Evolutionary conservation across 2,329 filamentous ascomycete genomes (phyloP).

Genomic region (Ophiocordyceps sinensis): DNA sequence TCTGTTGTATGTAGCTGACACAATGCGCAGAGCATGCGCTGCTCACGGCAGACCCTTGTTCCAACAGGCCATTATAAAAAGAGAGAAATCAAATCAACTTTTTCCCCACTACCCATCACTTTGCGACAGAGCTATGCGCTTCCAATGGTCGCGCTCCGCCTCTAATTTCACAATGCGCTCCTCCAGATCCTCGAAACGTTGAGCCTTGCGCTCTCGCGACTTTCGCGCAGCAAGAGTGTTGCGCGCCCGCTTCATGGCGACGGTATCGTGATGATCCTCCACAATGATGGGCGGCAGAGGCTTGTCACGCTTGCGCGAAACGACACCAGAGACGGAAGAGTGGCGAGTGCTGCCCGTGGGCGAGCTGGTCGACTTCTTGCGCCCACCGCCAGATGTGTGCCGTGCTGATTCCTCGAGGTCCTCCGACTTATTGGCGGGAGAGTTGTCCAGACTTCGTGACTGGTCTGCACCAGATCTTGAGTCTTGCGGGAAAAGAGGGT

Average conservation of each 20-base stretch:
- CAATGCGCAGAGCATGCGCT: neutral
- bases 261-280: slow-evolving; percentile 55
- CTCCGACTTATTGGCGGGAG: slow-evolving; percentile 28
- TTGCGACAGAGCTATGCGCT: slow-evolving; percentile 35
- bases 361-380: slow-evolving; percentile 34
- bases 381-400: slow-evolving; percentile 24
- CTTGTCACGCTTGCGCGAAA: slow-evolving; percentile 63
- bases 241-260: slow-evolving; percentile 84
- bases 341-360: slow-evolving; percentile 36
- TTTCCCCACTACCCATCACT: slow-evolving; percentile 4
- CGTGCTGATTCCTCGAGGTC: slow-evolving; percentile 30
- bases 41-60: neutral
- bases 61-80: slow-evolving; percentile 1
- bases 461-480: slow-evolving; percentile 10
- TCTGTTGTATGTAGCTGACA: neutral
- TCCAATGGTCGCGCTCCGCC: slow-evolving; percentile 52
- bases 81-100: slow-evolving; percentile 3
- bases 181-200: slow-evolving; percentile 62
- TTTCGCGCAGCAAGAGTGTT: slow-evolving; percentile 91
- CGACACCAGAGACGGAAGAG: slow-evolving; percentile 56
- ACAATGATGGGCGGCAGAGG: slow-evolving; percentile 65
- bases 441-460: slow-evolving; percentile 18
- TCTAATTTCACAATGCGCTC: slow-evolving; percentile 55
- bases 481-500: slow-evolving; percentile 54
- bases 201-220: slow-evolving; percentile 74